A percentile compares a stretch with the other conserved stretches of the same genome.
Evolutionary conservation across 2,329 filamentous ascomycete species (phyloP).

Genomic region (Cadophora gregata): DNA sequence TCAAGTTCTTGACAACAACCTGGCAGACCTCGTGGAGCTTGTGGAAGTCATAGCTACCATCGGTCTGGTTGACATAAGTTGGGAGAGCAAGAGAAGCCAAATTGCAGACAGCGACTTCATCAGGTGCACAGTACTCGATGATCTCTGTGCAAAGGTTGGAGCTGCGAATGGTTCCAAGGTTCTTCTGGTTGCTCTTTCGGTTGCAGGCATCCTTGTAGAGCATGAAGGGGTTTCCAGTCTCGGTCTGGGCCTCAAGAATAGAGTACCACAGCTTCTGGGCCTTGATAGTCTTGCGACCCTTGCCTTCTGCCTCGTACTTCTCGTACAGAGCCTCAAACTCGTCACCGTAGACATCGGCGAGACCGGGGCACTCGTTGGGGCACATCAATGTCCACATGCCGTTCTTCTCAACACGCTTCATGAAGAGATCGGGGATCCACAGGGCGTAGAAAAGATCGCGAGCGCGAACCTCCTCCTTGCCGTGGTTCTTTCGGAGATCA

Average conservation of each 20-base stretch:
- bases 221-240: slow-evolving; percentile 99
- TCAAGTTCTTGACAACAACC: slow-evolving; percentile 92
- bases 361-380: slow-evolving; percentile 91
- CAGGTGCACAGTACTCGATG: slow-evolving; percentile 93
- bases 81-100: slow-evolving; percentile 92
- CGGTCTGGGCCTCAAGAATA: slow-evolving; percentile 96
- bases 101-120: slow-evolving; percentile 99
- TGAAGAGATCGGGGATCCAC: slow-evolving; percentile 99
- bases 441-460: slow-evolving; percentile 97
- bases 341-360: slow-evolving; percentile 96
- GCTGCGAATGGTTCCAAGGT: slow-evolving; percentile 96
- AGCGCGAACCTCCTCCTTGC: slow-evolving; percentile 96
- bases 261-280: slow-evolving; percentile 99
- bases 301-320: slow-evolving; percentile 86
- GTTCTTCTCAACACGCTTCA: slow-evolving; percentile 99
- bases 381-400: slow-evolving; percentile 98
- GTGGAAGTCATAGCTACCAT: slow-evolving; percentile 90
- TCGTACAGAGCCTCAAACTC: slow-evolving; percentile 96
- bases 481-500: slow-evolving; percentile 98
- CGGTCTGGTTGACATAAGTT: slow-evolving; percentile 85
- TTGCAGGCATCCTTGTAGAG: slow-evolving; percentile 99
- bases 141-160: slow-evolving; percentile 99
- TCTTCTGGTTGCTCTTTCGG: slow-evolving; percentile 99
- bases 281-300: slow-evolving; percentile 89
- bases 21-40: slow-evolving; percentile 95